A percentile compares a stretch with the other conserved stretches of the same genome.
Evolutionary conservation across 768 basidiomycete species (phyloP).

Genomic region (Pisolithus sp.): DNA sequence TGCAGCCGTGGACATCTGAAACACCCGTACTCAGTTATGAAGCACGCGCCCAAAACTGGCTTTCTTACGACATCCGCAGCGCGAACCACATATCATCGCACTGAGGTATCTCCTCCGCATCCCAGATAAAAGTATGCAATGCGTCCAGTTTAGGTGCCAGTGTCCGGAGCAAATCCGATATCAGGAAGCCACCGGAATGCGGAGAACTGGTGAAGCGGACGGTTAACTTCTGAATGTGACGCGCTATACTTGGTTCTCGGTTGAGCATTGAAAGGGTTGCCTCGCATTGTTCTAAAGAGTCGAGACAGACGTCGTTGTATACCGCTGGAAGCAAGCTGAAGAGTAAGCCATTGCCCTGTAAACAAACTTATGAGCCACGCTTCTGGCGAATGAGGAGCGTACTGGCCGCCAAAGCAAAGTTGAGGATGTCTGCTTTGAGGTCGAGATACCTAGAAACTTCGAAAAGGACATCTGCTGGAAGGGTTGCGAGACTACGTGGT

Average conservation of each 20-base stretch:
- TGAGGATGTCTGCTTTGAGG: conserved; percentile 48
- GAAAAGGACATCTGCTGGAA: conserved; percentile 60
- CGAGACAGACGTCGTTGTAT: conserved; percentile 52
- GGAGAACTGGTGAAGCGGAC: conserved; percentile 33
- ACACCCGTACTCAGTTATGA: not conserved
- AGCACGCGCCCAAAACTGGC: not conserved
- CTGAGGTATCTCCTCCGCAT: conserved; percentile 57
- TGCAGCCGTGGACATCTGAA: conserved; percentile 60
- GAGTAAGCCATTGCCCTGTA: conserved; percentile 52
- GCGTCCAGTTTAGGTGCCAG: conserved; percentile 56
- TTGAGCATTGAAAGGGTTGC: conserved; percentile 61
- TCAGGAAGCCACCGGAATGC: conserved; percentile 21
- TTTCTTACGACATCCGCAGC: conserved; percentile 54
- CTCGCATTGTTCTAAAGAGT: conserved; percentile 52
- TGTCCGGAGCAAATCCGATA: conserved; percentile 47
- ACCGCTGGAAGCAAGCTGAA: conserved; percentile 48
- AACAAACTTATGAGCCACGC: not conserved
- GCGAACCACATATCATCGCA: conserved; percentile 77
- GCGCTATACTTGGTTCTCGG: conserved; percentile 47
- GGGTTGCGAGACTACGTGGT: conserved; percentile 4
- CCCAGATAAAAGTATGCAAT: conserved; percentile 63
- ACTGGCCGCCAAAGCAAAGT: conserved; percentile 55
- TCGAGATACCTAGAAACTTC: conserved; percentile 55
- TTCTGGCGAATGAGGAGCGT: not conserved
- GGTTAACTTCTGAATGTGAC: conserved; percentile 58